Base-by-base conservation (phyloP, 352 stramenopile genomes). In the Paralagenidium karlingii region DNA sequence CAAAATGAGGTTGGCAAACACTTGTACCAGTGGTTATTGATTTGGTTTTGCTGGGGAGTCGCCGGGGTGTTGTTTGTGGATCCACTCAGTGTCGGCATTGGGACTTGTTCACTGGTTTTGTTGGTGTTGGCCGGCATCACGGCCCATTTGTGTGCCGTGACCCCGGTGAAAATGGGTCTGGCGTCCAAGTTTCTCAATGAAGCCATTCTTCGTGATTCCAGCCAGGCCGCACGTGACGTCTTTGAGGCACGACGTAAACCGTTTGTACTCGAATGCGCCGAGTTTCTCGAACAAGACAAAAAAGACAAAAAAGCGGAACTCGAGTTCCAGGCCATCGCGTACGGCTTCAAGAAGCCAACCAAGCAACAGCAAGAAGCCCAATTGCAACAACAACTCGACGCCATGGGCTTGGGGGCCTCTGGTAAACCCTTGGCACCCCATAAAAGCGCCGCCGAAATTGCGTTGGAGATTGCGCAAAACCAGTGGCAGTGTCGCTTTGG, bases 41-140 rank as follows among this genome's bases (percentile, higher is more conserved):
- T 93, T 1, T 38, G 63, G 5, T 88, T 95, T 32, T 27, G 70
- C 29, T 96, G 87, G 87, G 87, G 87, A 10, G 73, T 83, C 18
- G 56, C 55, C 32, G 74, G 82, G 21, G 82, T 92, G 24, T 81
- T 95, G 57, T 96, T 96, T 43, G 69, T 91, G 13, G 79, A 96
- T 25, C 86, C 86, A 18, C 53, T 96, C 1, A 73, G 76, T 26
- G 70, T 96, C 32, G 87, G 87, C 24, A 65, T 96, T 13, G 82
- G 76, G 0, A 60, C 96, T 24, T 91, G 75, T 19, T 95, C 77
- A 30, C 58, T 93, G 29, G 68, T 86, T 8, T 31, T 96, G 19
- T 55, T 96, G 8, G 52, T 67, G 0, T 81, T 89, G 32, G 66
- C 75, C 11, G 71, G 78, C 3, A 58, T 85, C 11, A 86, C 77